phyloP scores from a whole-genome alignment of 108 stramenopile genomes.

The Schizochytrium sp. region DNA sequence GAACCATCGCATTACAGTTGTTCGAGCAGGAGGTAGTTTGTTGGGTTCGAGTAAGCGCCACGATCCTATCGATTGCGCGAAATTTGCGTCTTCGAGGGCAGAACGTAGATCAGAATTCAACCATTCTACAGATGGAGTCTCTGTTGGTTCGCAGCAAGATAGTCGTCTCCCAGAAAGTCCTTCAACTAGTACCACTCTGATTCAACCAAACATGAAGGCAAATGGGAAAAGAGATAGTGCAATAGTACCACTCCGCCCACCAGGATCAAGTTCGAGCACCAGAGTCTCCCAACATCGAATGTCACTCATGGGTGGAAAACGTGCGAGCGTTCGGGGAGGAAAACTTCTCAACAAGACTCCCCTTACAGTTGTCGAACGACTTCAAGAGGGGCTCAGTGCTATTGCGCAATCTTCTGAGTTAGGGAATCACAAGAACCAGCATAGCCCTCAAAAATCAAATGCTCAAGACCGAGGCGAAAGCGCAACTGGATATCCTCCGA shows the following conservation, averaged over 20 bases:
- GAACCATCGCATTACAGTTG: not conserved
- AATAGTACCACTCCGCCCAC: not conserved
- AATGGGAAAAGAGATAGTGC: not conserved
- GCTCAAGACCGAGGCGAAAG: too few relatives aligned
- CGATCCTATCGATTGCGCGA: not conserved
- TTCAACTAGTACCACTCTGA: not conserved
- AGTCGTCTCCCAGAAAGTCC: not conserved
- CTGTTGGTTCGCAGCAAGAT: too few relatives aligned
- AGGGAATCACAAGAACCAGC: not conserved
- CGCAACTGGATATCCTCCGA: too few relatives aligned
- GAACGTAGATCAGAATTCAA: not conserved
- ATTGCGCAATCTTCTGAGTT: not conserved
- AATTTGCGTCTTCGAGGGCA: constrained; percentile 1
- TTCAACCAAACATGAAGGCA: not conserved
- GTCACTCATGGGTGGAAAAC: not conserved
- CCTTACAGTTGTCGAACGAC: not conserved
- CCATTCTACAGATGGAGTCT: not conserved
- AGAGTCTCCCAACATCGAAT: too few relatives aligned
- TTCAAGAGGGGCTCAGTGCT: not conserved
- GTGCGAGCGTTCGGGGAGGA: not conserved
- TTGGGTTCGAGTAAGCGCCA: not conserved
- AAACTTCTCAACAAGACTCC: not conserved
- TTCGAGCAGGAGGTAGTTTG: not conserved
- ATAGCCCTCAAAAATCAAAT: too few relatives aligned
- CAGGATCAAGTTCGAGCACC: not conserved